Evolutionary conservation across 2,329 filamentous ascomycete species (phyloP).

Genomic region (Gliomastix tumulicola): DNA sequence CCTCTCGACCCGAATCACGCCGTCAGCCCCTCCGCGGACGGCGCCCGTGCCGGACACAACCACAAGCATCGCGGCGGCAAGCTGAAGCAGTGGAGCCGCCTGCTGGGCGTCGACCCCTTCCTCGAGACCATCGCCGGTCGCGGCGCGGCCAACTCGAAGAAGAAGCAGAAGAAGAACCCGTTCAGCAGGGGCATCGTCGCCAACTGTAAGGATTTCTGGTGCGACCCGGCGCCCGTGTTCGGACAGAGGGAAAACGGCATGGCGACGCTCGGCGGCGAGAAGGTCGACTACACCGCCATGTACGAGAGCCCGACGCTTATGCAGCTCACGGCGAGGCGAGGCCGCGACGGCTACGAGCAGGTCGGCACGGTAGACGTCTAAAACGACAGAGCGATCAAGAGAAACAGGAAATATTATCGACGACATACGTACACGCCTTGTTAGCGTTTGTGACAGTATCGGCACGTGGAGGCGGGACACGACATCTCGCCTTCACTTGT

Average conservation of each 20-base stretch:
- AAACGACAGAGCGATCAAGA: no score
- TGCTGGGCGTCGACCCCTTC: constrained; percentile 89
- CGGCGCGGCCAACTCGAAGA: constrained; percentile 54
- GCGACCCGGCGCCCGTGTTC: constrained; percentile 78
- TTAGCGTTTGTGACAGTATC: no score
- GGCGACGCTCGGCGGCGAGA: constrained; percentile 69
- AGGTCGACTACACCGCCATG: constrained; percentile 80
- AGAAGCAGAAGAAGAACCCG: constrained; percentile 64
- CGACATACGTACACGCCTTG: no score
- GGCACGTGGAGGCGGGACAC: no score
- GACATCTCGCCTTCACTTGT: no score
- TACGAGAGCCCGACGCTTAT: constrained; percentile 78
- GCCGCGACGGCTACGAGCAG: constrained; percentile 54
- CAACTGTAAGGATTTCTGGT: constrained; percentile 97
- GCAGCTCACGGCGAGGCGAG: constrained; percentile 41
- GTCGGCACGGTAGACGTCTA: constrained; percentile 48
- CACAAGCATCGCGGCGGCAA: constrained; percentile 57
- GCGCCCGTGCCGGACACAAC: constrained; percentile 34
- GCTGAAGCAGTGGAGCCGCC: constrained; percentile 71
- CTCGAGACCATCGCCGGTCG: constrained; percentile 85
- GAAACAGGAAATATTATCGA: no score
- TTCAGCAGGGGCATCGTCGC: constrained; percentile 77
- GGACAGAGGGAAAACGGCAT: constrained; percentile 65
- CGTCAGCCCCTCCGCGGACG: constrained; percentile 44
- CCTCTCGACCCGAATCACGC: constrained; percentile 63